These are phyloP conservation scores for Xerocomus brunneocitrinus DNA, from an alignment of 768 basidiomycete genomes.

Conservation along the genomic window DNA sequence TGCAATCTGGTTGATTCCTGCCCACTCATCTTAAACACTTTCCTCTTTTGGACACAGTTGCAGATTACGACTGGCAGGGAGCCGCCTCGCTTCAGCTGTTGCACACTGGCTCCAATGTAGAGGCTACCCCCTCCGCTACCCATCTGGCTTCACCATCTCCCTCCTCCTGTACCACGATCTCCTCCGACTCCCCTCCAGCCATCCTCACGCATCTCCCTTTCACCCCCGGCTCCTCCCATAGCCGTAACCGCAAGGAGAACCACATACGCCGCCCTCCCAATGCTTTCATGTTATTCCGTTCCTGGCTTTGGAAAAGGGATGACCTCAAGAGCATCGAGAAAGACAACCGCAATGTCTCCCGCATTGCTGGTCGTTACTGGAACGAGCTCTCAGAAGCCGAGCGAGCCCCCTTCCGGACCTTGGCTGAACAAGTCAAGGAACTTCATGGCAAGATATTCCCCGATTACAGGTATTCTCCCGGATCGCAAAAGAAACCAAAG, in stretches of 20 bases:
- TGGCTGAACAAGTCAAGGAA: conserved; percentile 44
- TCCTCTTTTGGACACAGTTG: conserved; percentile 32
- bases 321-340: conserved; percentile 50
- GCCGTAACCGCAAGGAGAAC: conserved; percentile 37
- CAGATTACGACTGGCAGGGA: conserved; percentile 27
- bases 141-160: conserved; percentile 16
- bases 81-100: conserved; percentile 19
- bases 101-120: conserved; percentile 16
- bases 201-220: conserved; percentile 26
- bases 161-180: conserved; percentile 11
- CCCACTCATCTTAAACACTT: conserved; percentile 30
- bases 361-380: conserved; percentile 70
- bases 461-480: conserved; percentile 60
- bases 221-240: conserved; percentile 36
- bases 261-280: conserved; percentile 79
- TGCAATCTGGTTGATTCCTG: conserved; percentile 11
- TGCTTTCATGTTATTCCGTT: conserved; percentile 82
- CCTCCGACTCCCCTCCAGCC: conserved; percentile 15
- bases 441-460: conserved; percentile 51
- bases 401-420: conserved; percentile 41
- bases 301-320: conserved; percentile 53
- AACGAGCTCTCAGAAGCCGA: conserved; percentile 45
- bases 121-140: neutral
- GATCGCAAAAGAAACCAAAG: conserved; percentile 27
- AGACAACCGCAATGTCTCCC: conserved; percentile 70